Evolutionary conservation across 805 yeast species (phyloP).

Genomic region (Tetrapisispora arboricola): DNA sequence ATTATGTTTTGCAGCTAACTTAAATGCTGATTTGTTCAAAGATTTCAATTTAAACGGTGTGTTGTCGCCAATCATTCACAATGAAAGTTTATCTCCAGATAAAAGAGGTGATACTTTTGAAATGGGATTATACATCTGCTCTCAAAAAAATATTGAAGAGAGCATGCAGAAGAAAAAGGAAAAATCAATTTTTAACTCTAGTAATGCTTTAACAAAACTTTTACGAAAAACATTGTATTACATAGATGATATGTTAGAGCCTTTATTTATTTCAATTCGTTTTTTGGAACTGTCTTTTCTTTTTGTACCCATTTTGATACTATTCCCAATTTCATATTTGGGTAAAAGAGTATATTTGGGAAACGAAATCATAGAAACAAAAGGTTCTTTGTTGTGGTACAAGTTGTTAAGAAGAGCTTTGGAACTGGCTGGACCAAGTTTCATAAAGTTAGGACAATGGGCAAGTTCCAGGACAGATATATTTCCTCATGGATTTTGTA

Average conservation of each 20-base stretch:
- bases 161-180: constrained; percentile 24
- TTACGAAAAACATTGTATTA: constrained; percentile 24
- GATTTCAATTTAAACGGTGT: background rate
- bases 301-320: constrained; percentile 57
- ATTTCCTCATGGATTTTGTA: constrained; percentile 70
- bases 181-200: constrained; percentile 11
- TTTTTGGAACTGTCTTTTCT: constrained; percentile 56
- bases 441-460: constrained; percentile 93
- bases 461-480: constrained; percentile 96
- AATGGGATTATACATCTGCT: constrained; percentile 50
- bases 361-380: constrained; percentile 29
- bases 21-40: background rate
- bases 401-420: constrained; percentile 50
- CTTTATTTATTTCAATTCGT: constrained; percentile 55
- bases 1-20: background rate
- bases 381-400: constrained; percentile 69
- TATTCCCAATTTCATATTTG: constrained; percentile 48
- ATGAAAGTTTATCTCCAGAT: constrained; percentile 29
- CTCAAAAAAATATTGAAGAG: constrained; percentile 43
- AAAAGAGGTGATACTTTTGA: constrained; percentile 55
- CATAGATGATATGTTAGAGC: constrained; percentile 52
- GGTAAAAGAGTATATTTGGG: constrained; percentile 10
- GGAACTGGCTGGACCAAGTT: constrained; percentile 87
- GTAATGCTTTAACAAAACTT: constrained; percentile 19
- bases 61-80: background rate